Base-by-base conservation (phyloP, 306 rosid genomes). In the Quercus suber region DNA sequence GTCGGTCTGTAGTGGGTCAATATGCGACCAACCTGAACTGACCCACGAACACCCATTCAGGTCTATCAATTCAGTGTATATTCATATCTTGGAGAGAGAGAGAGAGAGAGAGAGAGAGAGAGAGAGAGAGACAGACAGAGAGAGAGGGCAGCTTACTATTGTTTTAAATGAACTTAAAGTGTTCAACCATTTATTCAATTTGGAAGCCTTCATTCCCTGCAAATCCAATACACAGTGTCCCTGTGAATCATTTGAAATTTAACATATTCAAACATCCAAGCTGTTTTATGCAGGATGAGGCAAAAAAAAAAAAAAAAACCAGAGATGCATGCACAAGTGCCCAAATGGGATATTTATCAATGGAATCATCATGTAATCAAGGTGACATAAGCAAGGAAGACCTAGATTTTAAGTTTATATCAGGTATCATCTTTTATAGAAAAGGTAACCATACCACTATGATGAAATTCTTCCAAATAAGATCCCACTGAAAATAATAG, bases 401-500 rank as follows among this genome's bases (percentile, higher is more conserved):
- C 17, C 10, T 4, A 30, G 21, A n/a, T 30, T 15, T 13, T 25
- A 67, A 64, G n/a, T 64, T n/a, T 64, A 8, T 17, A 18, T 3
- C 25, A 18, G 12, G 49, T 33, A 23, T 31, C 51, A 33, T 67
- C 33, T 55, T 19, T 33, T 45, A 37, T 5, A 65, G 35, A 57
- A 21, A 30, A 7, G 14, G 21, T 43, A 19, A 56, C 57, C 73
- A 53, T 80, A 80, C 85, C 84, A 45, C 83, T 86, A 89, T 33
- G 89, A 85, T 53, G 81, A 70, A 74, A 92, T 79, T 76, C 80
- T 89, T 72, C 94, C 97, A 17, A 90, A 90, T 11, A 91, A 83
- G 84, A 92, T 92, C 82, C 95, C 97, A 52, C 89, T 84, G 85
- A 91, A 94, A 80, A 94, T 79, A 76, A 94, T 79, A 69, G 94